Conservation (phyloP, 192 early-diverging fungal species). For the Thamnidium elegans region DNA sequence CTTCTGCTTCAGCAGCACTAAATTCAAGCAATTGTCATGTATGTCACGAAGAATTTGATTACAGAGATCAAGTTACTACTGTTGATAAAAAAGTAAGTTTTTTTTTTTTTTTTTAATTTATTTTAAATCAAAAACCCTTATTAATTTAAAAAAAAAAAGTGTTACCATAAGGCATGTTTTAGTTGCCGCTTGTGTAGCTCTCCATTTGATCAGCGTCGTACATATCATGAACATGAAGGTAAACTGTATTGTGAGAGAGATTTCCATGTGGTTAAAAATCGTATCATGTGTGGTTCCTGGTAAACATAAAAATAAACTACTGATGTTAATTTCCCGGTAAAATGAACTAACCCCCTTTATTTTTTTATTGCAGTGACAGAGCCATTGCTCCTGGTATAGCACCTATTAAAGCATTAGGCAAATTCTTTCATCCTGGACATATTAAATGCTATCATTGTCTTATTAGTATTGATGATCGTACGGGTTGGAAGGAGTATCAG, state of each 20-base stretch:
- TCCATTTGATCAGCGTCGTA: constrained; percentile 34
- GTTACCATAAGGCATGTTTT: constrained; percentile 54
- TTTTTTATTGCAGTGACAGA: constrained; percentile 24
- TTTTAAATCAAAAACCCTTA: not conserved
- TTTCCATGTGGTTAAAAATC: constrained; percentile 42
- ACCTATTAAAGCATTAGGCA: constrained; percentile 60
- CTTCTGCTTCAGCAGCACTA: not conserved
- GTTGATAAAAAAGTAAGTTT: constrained; percentile 19
- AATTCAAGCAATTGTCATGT: constrained; percentile 2
- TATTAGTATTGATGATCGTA: constrained; percentile 51
- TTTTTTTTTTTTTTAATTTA: not conserved
- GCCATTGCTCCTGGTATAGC: constrained; percentile 28
- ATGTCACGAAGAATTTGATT: constrained; percentile 31
- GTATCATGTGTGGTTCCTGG: constrained; percentile 53
- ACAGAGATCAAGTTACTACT: constrained; percentile 26
- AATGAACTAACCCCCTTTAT: too few relatives aligned
- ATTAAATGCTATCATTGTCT: constrained; percentile 66
- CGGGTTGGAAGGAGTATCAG: constrained; percentile 45
- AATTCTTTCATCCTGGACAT: constrained; percentile 63
- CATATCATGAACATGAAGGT: constrained; percentile 49
- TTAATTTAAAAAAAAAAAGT: constrained; percentile 3
- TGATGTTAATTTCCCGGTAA: too few relatives aligned
- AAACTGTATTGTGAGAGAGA: constrained; percentile 61
- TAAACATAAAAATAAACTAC: constrained; percentile 20
- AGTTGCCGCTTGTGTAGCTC: constrained; percentile 51